These are phyloP conservation scores for Leucogyrophana mollusca DNA, from an alignment of 768 basidiomycete genomes.

Conservation along the genomic window DNA sequence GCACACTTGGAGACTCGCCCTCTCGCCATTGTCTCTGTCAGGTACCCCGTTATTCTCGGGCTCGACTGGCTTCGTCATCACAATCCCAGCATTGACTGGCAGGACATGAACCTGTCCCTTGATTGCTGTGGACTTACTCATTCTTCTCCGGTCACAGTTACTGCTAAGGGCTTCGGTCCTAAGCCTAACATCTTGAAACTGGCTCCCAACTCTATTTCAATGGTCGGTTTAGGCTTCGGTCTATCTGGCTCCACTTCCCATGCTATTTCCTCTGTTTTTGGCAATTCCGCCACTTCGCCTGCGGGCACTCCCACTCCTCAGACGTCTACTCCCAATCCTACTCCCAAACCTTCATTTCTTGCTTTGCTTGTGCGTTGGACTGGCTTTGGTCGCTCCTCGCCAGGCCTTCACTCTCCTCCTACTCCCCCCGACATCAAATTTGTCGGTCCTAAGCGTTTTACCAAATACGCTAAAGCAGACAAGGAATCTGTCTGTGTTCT, in stretches of 20 bases:
- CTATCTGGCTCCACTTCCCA: conserved; percentile 7
- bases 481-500: neutral
- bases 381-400: neutral
- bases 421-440: conserved; percentile 1
- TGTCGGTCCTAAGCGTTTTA: neutral
- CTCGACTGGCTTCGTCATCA: conserved; percentile 3
- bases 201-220: neutral
- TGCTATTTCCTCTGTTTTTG: neutral
- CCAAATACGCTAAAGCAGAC: neutral
- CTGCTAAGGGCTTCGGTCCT: conserved; percentile 27
- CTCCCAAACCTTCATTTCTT: neutral
- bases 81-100: conserved; percentile 1
- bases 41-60: conserved; percentile 24
- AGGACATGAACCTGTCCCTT: conserved; percentile 14
- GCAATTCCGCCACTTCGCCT: conserved; percentile 1
- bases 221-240: conserved; percentile 19
- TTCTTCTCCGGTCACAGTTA: conserved; percentile 16
- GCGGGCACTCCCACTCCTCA: neutral
- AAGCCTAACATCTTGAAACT: conserved; percentile 13
- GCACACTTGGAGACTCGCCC: conserved; percentile 27
- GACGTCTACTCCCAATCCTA: neutral
- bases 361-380: neutral
- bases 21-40: conserved; percentile 30
- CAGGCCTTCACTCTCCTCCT: neutral
- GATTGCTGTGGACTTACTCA: conserved; percentile 15